Conservation (phyloP, 148 eudicot genomes). For the Camellia sinensis region DNA sequence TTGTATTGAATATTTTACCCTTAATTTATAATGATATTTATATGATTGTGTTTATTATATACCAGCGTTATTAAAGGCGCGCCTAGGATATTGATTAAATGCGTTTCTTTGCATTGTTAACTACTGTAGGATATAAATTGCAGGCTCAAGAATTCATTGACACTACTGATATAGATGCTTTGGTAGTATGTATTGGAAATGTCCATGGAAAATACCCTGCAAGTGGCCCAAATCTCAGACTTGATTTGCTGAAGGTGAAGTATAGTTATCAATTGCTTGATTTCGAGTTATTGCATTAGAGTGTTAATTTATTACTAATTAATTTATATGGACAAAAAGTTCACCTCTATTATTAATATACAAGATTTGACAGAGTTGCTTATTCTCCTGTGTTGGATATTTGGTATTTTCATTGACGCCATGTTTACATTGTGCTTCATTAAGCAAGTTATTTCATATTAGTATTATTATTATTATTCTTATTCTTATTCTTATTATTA, state of each 20-base stretch:
- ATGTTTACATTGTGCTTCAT: too few species aligned
- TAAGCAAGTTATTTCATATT: neutral
- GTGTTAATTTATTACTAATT: neutral
- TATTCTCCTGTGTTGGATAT: too few species aligned
- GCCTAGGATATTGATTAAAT: too few species aligned
- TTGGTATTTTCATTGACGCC: too few species aligned
- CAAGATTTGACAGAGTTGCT: too few species aligned
- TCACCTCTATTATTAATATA: neutral
- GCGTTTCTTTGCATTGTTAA: too few species aligned
- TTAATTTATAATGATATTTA: too few species aligned
- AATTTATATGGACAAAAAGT: neutral
- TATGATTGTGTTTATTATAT: too few species aligned
- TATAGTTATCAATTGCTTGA: neutral
- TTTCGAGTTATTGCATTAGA: neutral
- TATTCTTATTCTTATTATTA: too few species aligned
- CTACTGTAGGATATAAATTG: constrained; percentile 9
- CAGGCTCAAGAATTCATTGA: constrained; percentile 87
- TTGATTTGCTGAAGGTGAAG: constrained; percentile 44
- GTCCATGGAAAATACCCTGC: constrained; percentile 95
- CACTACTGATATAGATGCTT: constrained; percentile 75
- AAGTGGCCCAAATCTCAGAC: constrained; percentile 59
- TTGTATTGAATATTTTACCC: too few species aligned
- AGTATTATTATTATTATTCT: too few species aligned
- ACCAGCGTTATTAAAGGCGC: too few species aligned
- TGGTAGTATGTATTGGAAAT: constrained; percentile 95